phyloP scores from a whole-genome alignment of 2,329 filamentous ascomycete genomes.

The Incumbomyces delicatus region DNA sequence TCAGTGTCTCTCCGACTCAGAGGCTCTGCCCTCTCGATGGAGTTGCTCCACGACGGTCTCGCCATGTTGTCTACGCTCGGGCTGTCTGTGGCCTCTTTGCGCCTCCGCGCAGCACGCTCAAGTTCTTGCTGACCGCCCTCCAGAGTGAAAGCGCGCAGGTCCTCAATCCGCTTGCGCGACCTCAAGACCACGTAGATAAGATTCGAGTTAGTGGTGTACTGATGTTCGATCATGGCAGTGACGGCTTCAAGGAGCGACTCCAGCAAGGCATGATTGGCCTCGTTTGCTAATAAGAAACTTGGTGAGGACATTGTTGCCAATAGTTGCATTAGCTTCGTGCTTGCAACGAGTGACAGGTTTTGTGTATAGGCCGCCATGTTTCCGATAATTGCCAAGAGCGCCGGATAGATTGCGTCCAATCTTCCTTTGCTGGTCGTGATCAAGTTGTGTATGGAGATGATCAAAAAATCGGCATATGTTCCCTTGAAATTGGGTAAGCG shows the following conservation, averaged over 20 bases:
- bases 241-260: slow-evolving; percentile 77
- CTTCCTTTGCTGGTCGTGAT: slow-evolving; percentile 87
- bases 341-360: slow-evolving; percentile 62
- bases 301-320: slow-evolving; percentile 90
- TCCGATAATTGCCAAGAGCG: slow-evolving; percentile 81
- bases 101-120: slow-evolving; percentile 44
- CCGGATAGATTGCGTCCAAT: slow-evolving; percentile 82
- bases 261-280: slow-evolving; percentile 75
- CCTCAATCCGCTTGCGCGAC: slow-evolving; percentile 74
- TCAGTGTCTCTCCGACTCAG: slow-evolving; percentile 6
- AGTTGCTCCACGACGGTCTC: slow-evolving; percentile 10
- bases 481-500: slow-evolving; percentile 76
- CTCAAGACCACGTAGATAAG: slow-evolving; percentile 71
- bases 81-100: slow-evolving; percentile 47
- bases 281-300: slow-evolving; percentile 83
- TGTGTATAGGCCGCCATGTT: slow-evolving; percentile 83
- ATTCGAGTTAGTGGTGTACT: slow-evolving; percentile 63
- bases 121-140: slow-evolving; percentile 90
- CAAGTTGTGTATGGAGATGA: slow-evolving; percentile 87
- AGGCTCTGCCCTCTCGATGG: slow-evolving; percentile 9
- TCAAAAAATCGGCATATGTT: slow-evolving; percentile 85
- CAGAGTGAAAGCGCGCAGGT: slow-evolving; percentile 74
- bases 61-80: slow-evolving; percentile 40
- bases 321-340: slow-evolving; percentile 74
- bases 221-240: slow-evolving; percentile 81